Evolutionary conservation across 495 filamentous ascomycete species (phyloP).

Genomic region (Xylaria intraflava): DNA sequence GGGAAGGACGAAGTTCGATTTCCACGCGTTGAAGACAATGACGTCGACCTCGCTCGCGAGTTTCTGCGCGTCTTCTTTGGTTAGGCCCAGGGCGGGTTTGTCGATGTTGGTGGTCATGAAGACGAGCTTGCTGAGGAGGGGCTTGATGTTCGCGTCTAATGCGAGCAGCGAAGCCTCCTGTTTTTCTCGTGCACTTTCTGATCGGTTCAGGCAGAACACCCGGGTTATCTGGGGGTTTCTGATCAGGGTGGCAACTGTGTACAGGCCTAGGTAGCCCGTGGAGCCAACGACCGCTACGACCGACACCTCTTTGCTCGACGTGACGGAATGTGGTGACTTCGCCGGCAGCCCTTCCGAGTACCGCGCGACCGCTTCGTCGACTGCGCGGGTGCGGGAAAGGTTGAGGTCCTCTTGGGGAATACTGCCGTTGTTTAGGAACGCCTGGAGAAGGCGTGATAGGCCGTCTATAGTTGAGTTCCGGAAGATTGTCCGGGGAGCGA

Average conservation of each 20-base stretch:
- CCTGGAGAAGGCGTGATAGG: not conserved
- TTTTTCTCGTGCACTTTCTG: not conserved
- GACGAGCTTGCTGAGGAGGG: slow-evolving; percentile 16
- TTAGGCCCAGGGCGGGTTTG: slow-evolving; percentile 22
- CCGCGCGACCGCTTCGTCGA: not conserved
- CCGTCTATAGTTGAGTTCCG: not conserved
- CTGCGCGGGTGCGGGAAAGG: not conserved
- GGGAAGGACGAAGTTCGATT: slow-evolving; percentile 31
- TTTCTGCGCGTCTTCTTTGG: slow-evolving; percentile 10
- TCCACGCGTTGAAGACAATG: slow-evolving; percentile 36
- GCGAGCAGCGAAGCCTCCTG: not conserved
- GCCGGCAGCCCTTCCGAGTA: not conserved
- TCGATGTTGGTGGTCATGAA: slow-evolving; percentile 24
- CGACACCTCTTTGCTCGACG: not conserved
- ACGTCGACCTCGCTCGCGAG: slow-evolving; percentile 20
- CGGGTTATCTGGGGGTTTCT: not conserved
- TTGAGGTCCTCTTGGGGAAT: not conserved
- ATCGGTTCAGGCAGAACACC: not conserved
- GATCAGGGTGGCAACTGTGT: not conserved
- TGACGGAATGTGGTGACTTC: not conserved
- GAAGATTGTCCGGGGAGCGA: not conserved
- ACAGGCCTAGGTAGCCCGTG: not conserved
- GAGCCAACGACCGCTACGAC: not conserved
- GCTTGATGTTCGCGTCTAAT: too few species aligned
- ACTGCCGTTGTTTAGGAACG: not conserved